These are phyloP conservation scores for Cicer yamashitae DNA, from an alignment of 306 rosid species.

Conservation along the genomic window DNA sequence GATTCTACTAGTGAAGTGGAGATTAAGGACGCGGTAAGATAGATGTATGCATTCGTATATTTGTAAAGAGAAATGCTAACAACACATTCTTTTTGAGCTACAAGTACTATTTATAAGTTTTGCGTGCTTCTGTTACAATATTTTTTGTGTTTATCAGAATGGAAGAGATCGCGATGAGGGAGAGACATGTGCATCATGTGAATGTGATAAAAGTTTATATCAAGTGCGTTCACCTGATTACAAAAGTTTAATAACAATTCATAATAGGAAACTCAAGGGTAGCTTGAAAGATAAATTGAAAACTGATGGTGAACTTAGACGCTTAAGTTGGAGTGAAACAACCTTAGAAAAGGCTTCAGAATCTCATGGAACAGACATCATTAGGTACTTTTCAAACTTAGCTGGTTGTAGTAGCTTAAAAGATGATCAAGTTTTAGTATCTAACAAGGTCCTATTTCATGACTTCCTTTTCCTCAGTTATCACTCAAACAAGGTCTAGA, in stretches of 20 bases:
- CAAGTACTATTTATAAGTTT: neutral
- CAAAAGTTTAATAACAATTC: constrained; percentile 74
- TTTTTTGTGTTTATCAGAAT: constrained; percentile 55
- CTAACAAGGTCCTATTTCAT: neutral
- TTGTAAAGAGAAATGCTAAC: neutral
- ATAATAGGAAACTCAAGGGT: constrained; percentile 74
- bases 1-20: constrained; percentile 48
- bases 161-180: constrained; percentile 63
- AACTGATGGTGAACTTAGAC: constrained; percentile 66
- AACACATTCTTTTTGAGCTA: neutral
- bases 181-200: constrained; percentile 35
- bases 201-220: constrained; percentile 53
- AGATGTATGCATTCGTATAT: constrained; percentile 14
- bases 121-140: constrained; percentile 6
- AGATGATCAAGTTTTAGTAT: neutral
- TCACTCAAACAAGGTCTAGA: neutral
- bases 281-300: constrained; percentile 68
- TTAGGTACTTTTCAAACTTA: constrained; percentile 59
- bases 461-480: neutral
- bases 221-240: constrained; percentile 64
- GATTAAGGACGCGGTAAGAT: constrained; percentile 55
- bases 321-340: constrained; percentile 86
- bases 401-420: neutral
- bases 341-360: constrained; percentile 71
- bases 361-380: constrained; percentile 69